phyloP scores from a whole-genome alignment of 2,329 filamentous ascomycete genomes.

The Diaporthe citriasiana region DNA sequence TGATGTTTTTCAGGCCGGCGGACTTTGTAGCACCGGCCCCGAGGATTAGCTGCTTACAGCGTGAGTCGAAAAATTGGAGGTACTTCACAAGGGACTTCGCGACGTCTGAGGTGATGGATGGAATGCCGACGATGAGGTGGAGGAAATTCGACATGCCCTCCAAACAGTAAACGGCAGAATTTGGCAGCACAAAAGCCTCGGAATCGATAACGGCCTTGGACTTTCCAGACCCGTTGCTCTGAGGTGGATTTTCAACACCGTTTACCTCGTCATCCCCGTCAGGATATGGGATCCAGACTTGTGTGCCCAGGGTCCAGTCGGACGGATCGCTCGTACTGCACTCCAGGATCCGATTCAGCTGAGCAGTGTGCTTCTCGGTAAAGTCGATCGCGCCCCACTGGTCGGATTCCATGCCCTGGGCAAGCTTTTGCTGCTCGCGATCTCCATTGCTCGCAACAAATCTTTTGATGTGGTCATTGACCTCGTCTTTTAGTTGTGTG shows the following conservation, averaged over 20 bases:
- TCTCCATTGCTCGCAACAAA: conserved; percentile 82
- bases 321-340: conserved; percentile 79
- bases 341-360: conserved; percentile 76
- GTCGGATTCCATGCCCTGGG: conserved; percentile 83
- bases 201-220: conserved; percentile 85
- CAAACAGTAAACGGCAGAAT: conserved; percentile 85
- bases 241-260: conserved; percentile 50
- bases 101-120: conserved; percentile 89
- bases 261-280: conserved; percentile 54
- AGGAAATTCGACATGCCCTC: conserved; percentile 86
- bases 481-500: conserved; percentile 80
- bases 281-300: conserved; percentile 68
- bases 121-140: conserved; percentile 85
- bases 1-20: conserved; percentile 95
- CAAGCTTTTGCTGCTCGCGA: conserved; percentile 79
- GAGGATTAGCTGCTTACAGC: conserved; percentile 95
- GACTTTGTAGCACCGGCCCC: conserved; percentile 91
- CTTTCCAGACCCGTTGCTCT: conserved; percentile 67
- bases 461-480: conserved; percentile 85
- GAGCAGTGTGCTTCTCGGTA: conserved; percentile 68
- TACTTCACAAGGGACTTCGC: conserved; percentile 85
- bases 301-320: conserved; percentile 74
- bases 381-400: conserved; percentile 86
- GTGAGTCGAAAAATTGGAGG: conserved; percentile 93
- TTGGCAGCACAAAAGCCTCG: conserved; percentile 87